Evolutionary conservation across 2,329 filamentous ascomycete species (phyloP).

Genomic region (Trichoderma sp.): DNA sequence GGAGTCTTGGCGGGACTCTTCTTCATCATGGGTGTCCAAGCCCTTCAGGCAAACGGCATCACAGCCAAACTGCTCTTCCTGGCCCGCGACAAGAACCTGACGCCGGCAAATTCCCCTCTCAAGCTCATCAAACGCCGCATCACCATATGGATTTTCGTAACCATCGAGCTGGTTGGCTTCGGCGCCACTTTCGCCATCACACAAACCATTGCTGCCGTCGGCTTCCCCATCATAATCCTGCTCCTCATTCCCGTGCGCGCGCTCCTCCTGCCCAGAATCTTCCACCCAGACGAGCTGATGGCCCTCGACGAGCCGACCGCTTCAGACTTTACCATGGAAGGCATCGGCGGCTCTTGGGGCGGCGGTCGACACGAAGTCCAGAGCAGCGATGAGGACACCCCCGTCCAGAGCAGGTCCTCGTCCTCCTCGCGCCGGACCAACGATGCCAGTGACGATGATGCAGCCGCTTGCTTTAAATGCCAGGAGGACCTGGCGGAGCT

Average conservation of each 20-base stretch:
- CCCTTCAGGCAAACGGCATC: conserved; percentile 74
- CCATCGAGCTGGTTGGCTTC: conserved; percentile 68
- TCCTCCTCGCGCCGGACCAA: neutral
- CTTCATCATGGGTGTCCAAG: conserved; percentile 83
- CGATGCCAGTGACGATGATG: conserved; percentile 30
- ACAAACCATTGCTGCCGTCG: conserved; percentile 79
- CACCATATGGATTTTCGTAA: conserved; percentile 72
- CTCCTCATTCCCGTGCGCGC: conserved; percentile 67
- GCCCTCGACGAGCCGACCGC: conserved; percentile 73
- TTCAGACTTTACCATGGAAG: conserved; percentile 74
- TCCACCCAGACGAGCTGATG: conserved; percentile 61
- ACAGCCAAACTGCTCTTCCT: conserved; percentile 74
- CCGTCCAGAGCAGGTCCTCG: conserved; percentile 25
- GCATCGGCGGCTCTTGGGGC: conserved; percentile 65
- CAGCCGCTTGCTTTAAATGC: conserved; percentile 36
- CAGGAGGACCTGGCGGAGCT: conserved; percentile 41
- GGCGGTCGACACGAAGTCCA: conserved; percentile 32
- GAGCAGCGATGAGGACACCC: conserved; percentile 30
- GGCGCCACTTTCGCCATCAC: conserved; percentile 81
- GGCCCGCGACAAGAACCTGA: conserved; percentile 63
- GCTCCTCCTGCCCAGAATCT: conserved; percentile 62
- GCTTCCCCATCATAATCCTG: conserved; percentile 75
- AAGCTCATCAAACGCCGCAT: conserved; percentile 59
- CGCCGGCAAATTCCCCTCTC: conserved; percentile 60
- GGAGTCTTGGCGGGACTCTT: conserved; percentile 79